These are phyloP conservation scores for Zea luxurians DNA, from an alignment of 176 grass and related monocot genomes.

Conservation along the genomic window DNA sequence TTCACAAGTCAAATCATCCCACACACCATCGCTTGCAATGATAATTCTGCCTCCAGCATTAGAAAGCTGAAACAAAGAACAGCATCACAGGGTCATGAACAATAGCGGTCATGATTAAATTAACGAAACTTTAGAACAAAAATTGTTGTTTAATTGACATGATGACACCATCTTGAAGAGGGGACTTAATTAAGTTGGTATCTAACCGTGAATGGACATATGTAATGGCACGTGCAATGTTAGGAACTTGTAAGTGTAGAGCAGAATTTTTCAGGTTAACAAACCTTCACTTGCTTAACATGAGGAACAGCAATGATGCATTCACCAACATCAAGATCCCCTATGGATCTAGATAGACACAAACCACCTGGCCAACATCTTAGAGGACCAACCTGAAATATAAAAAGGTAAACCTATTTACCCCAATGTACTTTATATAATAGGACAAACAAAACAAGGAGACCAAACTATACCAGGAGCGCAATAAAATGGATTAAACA, in stretches of 20 bases:
- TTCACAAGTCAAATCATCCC: conserved; percentile 88
- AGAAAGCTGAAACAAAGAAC: conserved; percentile 65
- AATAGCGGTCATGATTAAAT: conserved; percentile 14
- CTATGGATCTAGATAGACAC: conserved; percentile 98
- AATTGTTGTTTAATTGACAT: not conserved
- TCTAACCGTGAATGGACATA: not conserved
- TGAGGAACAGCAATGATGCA: conserved; percentile 90
- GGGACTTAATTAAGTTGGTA: conserved; percentile 16
- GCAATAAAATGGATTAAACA: not conserved
- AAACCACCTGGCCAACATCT: conserved; percentile 99
- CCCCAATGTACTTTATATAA: not conserved
- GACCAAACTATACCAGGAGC: not conserved
- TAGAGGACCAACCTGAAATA: conserved; percentile 87
- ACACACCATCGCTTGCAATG: conserved; percentile 97
- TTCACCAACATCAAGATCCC: conserved; percentile 92
- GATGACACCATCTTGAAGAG: not conserved
- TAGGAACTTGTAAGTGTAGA: conserved; percentile 4
- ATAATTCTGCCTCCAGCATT: conserved; percentile 85
- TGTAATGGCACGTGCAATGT: not conserved
- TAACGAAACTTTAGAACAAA: not conserved
- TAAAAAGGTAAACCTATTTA: conserved; percentile 1
- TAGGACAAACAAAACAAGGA: not conserved
- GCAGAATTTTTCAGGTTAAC: conserved; percentile 39
- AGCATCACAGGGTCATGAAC: conserved; percentile 11
- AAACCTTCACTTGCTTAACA: conserved; percentile 99